Conservation (phyloP, 169 alveolate genomes). For the Gregarina niphandrodes region DNA sequence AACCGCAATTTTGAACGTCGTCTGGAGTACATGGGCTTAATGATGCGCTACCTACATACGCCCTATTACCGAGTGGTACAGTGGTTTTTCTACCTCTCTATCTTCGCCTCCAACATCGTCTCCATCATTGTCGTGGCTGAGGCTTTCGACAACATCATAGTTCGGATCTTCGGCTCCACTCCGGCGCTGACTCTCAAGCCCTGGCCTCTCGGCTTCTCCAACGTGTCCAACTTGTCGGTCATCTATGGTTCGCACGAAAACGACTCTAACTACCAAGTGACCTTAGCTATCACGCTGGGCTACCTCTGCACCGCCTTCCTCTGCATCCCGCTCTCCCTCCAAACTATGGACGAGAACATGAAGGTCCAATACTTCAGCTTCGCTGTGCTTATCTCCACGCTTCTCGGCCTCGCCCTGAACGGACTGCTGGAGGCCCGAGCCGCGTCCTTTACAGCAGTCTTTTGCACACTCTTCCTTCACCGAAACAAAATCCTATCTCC, state of each 20-base stretch:
- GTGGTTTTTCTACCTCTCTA: slow-evolving; percentile 7
- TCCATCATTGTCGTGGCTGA: slow-evolving; percentile 7
- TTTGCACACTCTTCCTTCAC: too few relatives aligned
- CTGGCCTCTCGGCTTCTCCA: too few relatives aligned
- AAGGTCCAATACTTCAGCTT: slow-evolving; percentile 2
- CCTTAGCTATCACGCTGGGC: not conserved
- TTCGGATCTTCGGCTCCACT: too few relatives aligned
- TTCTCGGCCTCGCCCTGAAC: too few relatives aligned
- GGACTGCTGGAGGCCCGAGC: too few relatives aligned
- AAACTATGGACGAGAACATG: slow-evolving; percentile 10
- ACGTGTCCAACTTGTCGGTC: too few relatives aligned
- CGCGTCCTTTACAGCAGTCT: too few relatives aligned
- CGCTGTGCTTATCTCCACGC: slow-evolving; percentile 1
- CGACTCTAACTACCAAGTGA: too few relatives aligned
- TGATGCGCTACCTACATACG: slow-evolving; percentile 6
- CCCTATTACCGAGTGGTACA: slow-evolving; percentile 2
- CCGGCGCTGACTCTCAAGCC: too few relatives aligned
- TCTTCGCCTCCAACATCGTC: slow-evolving; percentile 6
- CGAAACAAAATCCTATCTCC: too few relatives aligned
- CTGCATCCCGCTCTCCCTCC: slow-evolving; percentile 7
- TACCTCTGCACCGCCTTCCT: slow-evolving; percentile 1
- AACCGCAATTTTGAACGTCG: slow-evolving; percentile 3
- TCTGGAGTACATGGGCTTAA: slow-evolving; percentile 6
- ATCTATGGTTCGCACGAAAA: too few relatives aligned
- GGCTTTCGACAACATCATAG: slow-evolving; percentile 7